phyloP scores from a whole-genome alignment of 2,329 filamentous ascomycete genomes.

The Coniosporium tulheliwenetii region DNA sequence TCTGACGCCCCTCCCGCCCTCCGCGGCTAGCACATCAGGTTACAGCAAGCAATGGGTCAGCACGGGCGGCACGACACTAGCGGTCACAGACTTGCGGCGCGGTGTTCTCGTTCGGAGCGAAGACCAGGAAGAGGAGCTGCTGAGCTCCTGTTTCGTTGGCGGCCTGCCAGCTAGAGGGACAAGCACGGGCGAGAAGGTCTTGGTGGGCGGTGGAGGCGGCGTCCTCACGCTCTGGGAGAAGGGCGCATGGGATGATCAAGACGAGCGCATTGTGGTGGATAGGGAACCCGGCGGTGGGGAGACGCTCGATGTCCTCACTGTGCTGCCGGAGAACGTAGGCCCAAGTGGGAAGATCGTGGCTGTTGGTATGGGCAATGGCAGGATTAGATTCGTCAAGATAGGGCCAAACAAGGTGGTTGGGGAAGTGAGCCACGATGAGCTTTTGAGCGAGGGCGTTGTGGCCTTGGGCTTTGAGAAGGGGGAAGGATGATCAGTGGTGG shows the following conservation, averaged over 20 bases:
- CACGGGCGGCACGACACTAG: slow-evolving; percentile 80
- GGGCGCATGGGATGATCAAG: slow-evolving; percentile 88
- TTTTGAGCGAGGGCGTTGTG: slow-evolving; percentile 57
- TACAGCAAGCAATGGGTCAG: slow-evolving; percentile 92
- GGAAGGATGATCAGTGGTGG: slow-evolving; percentile 83
- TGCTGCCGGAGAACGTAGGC: slow-evolving; percentile 55
- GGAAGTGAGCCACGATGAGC: slow-evolving; percentile 62
- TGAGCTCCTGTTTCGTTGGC: slow-evolving; percentile 65
- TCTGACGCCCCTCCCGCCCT: slow-evolving; percentile 66
- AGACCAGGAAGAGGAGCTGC: slow-evolving; percentile 84
- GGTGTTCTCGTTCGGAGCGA: slow-evolving; percentile 81
- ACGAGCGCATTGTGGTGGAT: slow-evolving; percentile 72
- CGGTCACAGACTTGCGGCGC: slow-evolving; percentile 73
- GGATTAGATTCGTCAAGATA: slow-evolving; percentile 61
- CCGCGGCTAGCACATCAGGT: slow-evolving; percentile 67
- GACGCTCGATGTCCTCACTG: slow-evolving; percentile 62
- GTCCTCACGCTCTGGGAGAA: slow-evolving; percentile 88
- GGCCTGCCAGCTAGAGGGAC: slow-evolving; percentile 53
- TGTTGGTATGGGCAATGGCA: slow-evolving; percentile 69
- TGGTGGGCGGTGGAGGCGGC: slow-evolving; percentile 66
- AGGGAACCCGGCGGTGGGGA: slow-evolving; percentile 48
- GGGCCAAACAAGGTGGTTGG: slow-evolving; percentile 55
- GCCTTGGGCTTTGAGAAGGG: slow-evolving; percentile 71
- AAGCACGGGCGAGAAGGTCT: slow-evolving; percentile 57
- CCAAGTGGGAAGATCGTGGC: slow-evolving; percentile 57